Percentiles rank a stretch among this genome's conserved stretches.
Evolutionary conservation across 768 basidiomycete genomes (phyloP).

Genomic region (Megacollybia marginata): DNA sequence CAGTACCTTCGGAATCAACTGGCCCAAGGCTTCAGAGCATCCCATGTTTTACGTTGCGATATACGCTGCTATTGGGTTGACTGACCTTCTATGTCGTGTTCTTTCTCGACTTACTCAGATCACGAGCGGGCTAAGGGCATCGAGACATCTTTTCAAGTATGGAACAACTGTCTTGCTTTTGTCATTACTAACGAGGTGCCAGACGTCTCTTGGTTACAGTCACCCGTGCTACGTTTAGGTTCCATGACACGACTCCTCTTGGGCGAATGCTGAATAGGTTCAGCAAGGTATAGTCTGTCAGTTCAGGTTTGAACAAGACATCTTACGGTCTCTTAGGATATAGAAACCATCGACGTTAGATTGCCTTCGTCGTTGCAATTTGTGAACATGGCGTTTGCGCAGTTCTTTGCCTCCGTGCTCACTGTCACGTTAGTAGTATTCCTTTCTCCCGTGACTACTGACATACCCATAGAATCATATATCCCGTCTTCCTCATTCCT

Average conservation of each 20-base stretch:
- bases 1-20: slow-evolving; percentile 18
- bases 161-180: slow-evolving; percentile 2
- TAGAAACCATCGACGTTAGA: slow-evolving; percentile 79
- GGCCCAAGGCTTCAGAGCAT: slow-evolving; percentile 47
- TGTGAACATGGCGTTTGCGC: slow-evolving; percentile 72
- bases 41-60: slow-evolving; percentile 69
- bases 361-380: slow-evolving; percentile 61
- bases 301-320: slow-evolving; percentile 1
- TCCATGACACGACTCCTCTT: slow-evolving; percentile 78
- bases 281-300: slow-evolving; percentile 41
- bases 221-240: slow-evolving; percentile 77
- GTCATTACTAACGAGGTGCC: slow-evolving; percentile 4
- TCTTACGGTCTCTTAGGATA: slow-evolving; percentile 39
- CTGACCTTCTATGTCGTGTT: slow-evolving; percentile 38
- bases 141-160: slow-evolving; percentile 34
- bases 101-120: slow-evolving; percentile 46
- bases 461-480: slow-evolving; percentile 41
- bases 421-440: slow-evolving; percentile 50
- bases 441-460: slow-evolving; percentile 1
- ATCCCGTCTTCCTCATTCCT: slow-evolving; percentile 79
- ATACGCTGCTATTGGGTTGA: slow-evolving; percentile 55
- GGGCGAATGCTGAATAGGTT: slow-evolving; percentile 86
- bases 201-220: slow-evolving; percentile 58
- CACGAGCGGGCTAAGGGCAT: slow-evolving; percentile 49
- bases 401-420: slow-evolving; percentile 69